Evolutionary conservation across 192 early-diverging fungal species (phyloP).

Genomic region (Allomyces macrogynus): DNA sequence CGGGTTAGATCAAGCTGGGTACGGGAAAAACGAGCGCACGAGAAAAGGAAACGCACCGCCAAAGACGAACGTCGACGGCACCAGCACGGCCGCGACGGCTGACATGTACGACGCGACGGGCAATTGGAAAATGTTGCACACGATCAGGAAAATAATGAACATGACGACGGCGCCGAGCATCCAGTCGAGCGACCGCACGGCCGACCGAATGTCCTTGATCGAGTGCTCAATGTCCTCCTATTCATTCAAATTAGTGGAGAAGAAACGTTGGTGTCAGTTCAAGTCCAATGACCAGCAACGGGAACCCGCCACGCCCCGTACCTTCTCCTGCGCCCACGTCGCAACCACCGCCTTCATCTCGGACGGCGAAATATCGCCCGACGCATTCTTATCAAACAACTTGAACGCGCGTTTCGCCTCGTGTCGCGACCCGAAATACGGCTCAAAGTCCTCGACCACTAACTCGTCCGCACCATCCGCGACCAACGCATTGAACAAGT

Average conservation of each 20-base stretch:
- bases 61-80: conserved; percentile 69
- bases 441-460: background rate
- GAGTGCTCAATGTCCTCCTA: conserved; percentile 36
- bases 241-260: no score
- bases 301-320: conserved; percentile 35
- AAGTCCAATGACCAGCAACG: conserved; percentile 23
- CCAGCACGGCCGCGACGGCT: conserved; percentile 45
- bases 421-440: conserved; percentile 5
- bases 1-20: no score
- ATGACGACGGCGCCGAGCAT: background rate
- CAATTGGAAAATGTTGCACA: conserved; percentile 33
- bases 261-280: conserved; percentile 54
- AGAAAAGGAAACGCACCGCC: conserved; percentile 16
- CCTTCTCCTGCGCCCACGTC: conserved; percentile 66
- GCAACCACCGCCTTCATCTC: conserved; percentile 60
- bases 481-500: background rate
- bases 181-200: background rate
- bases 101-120: conserved; percentile 37
- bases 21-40: no score
- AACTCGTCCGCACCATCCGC: background rate
- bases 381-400: conserved; percentile 72
- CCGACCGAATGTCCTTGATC: conserved; percentile 22
- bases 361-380: conserved; percentile 60
- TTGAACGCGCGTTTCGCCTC: conserved; percentile 62
- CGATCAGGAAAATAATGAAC: conserved; percentile 2